These are phyloP conservation scores for Pluteus cervinus DNA, from an alignment of 768 basidiomycete genomes.

Conservation along the genomic window DNA sequence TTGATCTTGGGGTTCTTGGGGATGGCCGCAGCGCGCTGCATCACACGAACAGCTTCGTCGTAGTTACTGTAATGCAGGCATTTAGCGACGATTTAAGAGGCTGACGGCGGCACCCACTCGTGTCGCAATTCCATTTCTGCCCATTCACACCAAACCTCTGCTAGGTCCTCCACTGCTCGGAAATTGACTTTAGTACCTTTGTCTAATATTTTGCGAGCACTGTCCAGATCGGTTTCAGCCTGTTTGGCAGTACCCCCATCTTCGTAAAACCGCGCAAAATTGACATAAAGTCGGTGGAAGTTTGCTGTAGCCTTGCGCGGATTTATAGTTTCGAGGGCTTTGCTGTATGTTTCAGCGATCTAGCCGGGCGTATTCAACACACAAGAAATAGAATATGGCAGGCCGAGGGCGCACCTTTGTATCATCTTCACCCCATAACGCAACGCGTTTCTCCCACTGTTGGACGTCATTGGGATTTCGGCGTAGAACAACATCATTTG, in stretches of 20 bases:
- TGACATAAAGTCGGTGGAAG: slow-evolving; percentile 83
- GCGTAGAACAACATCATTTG: slow-evolving; percentile 90
- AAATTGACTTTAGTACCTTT: slow-evolving; percentile 90
- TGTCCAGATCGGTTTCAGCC: slow-evolving; percentile 77
- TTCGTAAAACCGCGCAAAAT: slow-evolving; percentile 97
- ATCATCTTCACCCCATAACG: slow-evolving; percentile 89
- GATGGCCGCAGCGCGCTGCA: slow-evolving; percentile 92
- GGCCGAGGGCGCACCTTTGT: slow-evolving; percentile 59
- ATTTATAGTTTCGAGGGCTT: slow-evolving; percentile 81
- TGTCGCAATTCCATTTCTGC: slow-evolving; percentile 96
- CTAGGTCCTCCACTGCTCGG: slow-evolving; percentile 94
- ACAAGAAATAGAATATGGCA: slow-evolving; percentile 1
- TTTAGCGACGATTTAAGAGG: slow-evolving; percentile 1
- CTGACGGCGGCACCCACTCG: slow-evolving; percentile 54
- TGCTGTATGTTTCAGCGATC: slow-evolving; percentile 92
- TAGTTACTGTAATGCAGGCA: slow-evolving; percentile 64
- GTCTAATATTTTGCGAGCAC: slow-evolving; percentile 88
- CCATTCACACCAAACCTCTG: slow-evolving; percentile 99
- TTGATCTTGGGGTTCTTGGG: slow-evolving; percentile 88
- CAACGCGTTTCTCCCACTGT: slow-evolving; percentile 98
- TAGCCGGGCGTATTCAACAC: slow-evolving; percentile 23
- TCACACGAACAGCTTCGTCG: slow-evolving; percentile 89
- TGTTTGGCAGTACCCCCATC: slow-evolving; percentile 80
- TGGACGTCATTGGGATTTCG: slow-evolving; percentile 97
- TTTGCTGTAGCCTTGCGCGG: slow-evolving; percentile 90